Conservation (phyloP, 2,329 filamentous ascomycete species). For the Aspergillus brasiliensis region DNA sequence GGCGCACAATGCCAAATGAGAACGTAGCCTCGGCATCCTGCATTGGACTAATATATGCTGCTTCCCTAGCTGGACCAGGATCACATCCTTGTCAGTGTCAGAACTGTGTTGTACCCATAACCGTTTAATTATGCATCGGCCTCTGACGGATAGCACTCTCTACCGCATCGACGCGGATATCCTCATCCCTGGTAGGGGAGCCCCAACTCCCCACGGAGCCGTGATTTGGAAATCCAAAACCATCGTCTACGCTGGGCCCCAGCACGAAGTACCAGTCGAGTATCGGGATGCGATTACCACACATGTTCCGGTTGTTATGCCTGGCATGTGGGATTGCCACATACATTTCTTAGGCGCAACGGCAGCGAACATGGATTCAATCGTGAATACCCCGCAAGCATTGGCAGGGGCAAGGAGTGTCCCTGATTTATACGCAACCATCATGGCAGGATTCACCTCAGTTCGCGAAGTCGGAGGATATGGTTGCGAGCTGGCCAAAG, state of each 20-base stretch:
- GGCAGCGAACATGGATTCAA: conserved; percentile 15
- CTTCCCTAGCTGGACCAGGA: background rate
- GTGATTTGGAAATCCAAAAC: conserved; percentile 43
- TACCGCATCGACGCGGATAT: conserved; percentile 33
- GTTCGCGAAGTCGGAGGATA: conserved; percentile 54
- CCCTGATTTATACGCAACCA: conserved; percentile 44
- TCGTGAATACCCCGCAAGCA: conserved; percentile 25
- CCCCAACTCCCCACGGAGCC: conserved; percentile 44
- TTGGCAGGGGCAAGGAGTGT: conserved; percentile 47
- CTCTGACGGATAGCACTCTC: conserved; percentile 4
- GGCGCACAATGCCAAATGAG: no score
- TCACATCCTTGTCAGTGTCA: background rate
- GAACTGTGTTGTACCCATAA: background rate
- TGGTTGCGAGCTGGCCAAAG: conserved; percentile 47
- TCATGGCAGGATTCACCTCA: conserved; percentile 55
- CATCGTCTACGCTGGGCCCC: conserved; percentile 46
- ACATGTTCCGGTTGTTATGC: conserved; percentile 50
- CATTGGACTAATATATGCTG: background rate
- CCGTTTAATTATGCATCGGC: background rate
- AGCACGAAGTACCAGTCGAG: conserved; percentile 32
- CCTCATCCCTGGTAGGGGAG: conserved; percentile 52
- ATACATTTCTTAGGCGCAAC: conserved; percentile 49
- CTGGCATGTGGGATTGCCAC: conserved; percentile 58
- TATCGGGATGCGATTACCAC: conserved; percentile 33
- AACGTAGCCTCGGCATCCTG: background rate